A percentile compares a stretch with the other conserved stretches of the same genome.
Conservation (phyloP, 805 yeast species). For the Nakazawaea pomicola region DNA sequence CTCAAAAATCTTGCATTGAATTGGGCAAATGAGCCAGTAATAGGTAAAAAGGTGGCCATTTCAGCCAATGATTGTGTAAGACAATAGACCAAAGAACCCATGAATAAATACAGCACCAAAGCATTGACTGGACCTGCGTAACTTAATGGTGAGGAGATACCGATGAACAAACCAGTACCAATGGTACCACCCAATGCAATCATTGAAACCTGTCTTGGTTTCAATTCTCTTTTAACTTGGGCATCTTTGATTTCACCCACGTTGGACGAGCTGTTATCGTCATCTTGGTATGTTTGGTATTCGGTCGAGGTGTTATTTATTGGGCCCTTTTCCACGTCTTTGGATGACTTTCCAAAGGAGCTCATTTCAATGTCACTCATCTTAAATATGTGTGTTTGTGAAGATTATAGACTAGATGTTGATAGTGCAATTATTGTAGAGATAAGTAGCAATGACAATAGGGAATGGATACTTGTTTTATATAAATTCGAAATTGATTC, state of each 20-base stretch:
- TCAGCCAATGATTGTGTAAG: slow-evolving; percentile 74
- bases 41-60: slow-evolving; percentile 74
- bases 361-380: slow-evolving; percentile 6
- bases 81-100: slow-evolving; percentile 59
- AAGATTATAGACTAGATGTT: no score
- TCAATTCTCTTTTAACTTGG: slow-evolving; percentile 53
- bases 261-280: background rate
- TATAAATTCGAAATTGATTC: no score
- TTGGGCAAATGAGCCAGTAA: slow-evolving; percentile 63
- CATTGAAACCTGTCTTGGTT: slow-evolving; percentile 68
- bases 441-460: no score
- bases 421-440: no score
- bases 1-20: slow-evolving; percentile 65
- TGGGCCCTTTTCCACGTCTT: background rate
- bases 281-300: background rate
- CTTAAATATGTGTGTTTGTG: no score
- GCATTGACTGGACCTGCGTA: slow-evolving; percentile 68
- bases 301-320: background rate
- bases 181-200: slow-evolving; percentile 77
- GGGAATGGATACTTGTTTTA: no score
- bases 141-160: slow-evolving; percentile 49
- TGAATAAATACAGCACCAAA: slow-evolving; percentile 57
- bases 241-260: slow-evolving; percentile 24
- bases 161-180: slow-evolving; percentile 73
- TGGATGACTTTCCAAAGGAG: slow-evolving; percentile 1